Base-by-base conservation (phyloP, 345 rosid genomes). In the Jatropha curcas region DNA sequence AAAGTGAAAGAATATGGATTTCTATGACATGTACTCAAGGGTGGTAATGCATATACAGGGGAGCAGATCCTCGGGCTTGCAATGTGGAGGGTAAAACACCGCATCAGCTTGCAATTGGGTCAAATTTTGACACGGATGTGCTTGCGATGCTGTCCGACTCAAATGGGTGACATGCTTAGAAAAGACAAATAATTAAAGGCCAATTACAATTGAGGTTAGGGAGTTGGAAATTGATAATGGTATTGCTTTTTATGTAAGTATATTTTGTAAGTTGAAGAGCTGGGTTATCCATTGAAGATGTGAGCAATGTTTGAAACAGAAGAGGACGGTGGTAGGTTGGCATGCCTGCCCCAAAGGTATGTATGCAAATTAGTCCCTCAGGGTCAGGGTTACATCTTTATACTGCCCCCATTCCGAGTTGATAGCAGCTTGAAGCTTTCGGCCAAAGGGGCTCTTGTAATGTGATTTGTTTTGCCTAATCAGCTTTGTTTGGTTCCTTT, bases 1-100 rank as follows among this genome's bases (percentile, higher is more conserved):
- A 31, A 31, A 60, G 19, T 17, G 30, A 12, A 41, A 14, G 20
- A 35, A 63, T 22, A 39, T 19, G 24, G 52, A 13, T 65, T 65
- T 45, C 7, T 34, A 9, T 30, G 56, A 59, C 51, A 58, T 41
- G 43, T 51, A 17, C 65, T 62, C 2, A 55, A 31, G 16, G 22
- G 37, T 43, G 41, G 51, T 7, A 34, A 63, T 59, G 34, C 61
- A 63, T 67, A 71, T 76, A 74, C 94, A 95, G 99, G 88, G 99
- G 98, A 71, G 96, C 99, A 24, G 87, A 95, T 82, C 88, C 85
- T 16, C 85, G 83, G 45, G 91, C 89, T 9, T 67, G 86, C 17
- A 86, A 78, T 60, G 77, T 82, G 8, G 93, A 90, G 69, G 97
- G 93, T 46, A 91, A 92, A 80, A 81, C 80, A 4, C 79, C 90